These are phyloP conservation scores for Geoglossum cookeanum DNA, from an alignment of 2,329 filamentous ascomycete genomes.

Conservation along the genomic window DNA sequence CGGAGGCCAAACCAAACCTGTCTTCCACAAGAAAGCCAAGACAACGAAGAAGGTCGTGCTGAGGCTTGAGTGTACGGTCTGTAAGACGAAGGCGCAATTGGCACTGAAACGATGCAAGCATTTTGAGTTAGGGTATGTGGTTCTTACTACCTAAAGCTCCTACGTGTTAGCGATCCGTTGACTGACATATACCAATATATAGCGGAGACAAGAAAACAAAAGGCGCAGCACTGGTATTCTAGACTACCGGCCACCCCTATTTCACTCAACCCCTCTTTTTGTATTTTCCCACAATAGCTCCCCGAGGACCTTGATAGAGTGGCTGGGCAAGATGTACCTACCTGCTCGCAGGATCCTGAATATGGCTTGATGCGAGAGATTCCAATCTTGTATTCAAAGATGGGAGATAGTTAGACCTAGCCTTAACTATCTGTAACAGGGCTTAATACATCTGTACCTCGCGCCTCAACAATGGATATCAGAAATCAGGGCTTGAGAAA, in stretches of 20 bases:
- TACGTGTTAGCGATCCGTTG: not conserved
- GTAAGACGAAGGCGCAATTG: constrained; percentile 97
- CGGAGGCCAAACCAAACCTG: constrained; percentile 99
- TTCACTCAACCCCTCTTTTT: not conserved
- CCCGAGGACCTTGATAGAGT: not conserved
- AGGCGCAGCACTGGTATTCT: constrained; percentile 99
- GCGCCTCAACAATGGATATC: not conserved
- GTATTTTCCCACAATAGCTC: not conserved
- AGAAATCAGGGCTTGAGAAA: not conserved
- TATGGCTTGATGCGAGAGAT: not conserved
- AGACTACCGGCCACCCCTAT: constrained; percentile 26
- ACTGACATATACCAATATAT: constrained; percentile 13
- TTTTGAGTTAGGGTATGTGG: constrained; percentile 92
- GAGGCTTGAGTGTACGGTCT: constrained; percentile 88
- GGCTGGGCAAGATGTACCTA: not conserved
- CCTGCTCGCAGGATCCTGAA: not conserved
- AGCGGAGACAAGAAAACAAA: constrained; percentile 99
- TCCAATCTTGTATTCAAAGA: not conserved
- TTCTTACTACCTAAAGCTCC: constrained; percentile 3
- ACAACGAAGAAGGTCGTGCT: constrained; percentile 99
- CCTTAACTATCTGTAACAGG: not conserved
- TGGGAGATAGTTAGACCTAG: not conserved
- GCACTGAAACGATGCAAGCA: constrained; percentile 99
- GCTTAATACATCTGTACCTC: not conserved
- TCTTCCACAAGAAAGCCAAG: constrained; percentile 99